phyloP scores from a whole-genome alignment of 805 yeast genomes.

The Cyberlindnera bimundalis region DNA sequence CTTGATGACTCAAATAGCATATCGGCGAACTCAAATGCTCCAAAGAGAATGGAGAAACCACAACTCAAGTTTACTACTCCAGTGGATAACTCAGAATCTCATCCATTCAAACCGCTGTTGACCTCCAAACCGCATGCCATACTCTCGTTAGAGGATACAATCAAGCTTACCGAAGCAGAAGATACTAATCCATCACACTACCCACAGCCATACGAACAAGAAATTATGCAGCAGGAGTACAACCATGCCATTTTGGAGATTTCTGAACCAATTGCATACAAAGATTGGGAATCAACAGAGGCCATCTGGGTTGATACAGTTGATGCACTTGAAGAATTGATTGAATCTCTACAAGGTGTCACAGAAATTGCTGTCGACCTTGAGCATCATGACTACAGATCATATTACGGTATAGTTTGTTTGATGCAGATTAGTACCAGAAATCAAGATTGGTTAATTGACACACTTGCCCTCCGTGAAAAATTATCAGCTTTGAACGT shows the following conservation, averaged over 20 bases:
- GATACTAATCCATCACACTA: conserved; percentile 55
- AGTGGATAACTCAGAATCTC: conserved; percentile 63
- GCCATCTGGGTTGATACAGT: conserved; percentile 72
- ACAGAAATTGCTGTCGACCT: conserved; percentile 86
- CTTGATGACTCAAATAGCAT: conserved; percentile 42
- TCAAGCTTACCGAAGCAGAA: conserved; percentile 34
- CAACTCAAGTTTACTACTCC: conserved; percentile 55
- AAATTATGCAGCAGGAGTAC: conserved; percentile 67
- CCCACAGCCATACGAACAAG: conserved; percentile 76
- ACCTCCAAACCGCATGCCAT: conserved; percentile 69
- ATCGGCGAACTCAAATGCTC: conserved; percentile 15
- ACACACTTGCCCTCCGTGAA: conserved; percentile 75
- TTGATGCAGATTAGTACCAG: conserved; percentile 88
- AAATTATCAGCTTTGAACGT: conserved; percentile 64
- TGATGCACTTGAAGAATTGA: conserved; percentile 50
- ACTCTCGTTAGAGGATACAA: conserved; percentile 50
- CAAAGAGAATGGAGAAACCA: conserved; percentile 54
- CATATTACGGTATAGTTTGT: conserved; percentile 88
- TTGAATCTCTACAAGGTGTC: conserved; percentile 45
- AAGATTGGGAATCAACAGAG: conserved; percentile 61
- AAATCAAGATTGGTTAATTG: conserved; percentile 81
- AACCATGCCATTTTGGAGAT: conserved; percentile 52
- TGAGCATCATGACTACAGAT: conserved; percentile 91
- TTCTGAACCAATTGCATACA: conserved; percentile 45
- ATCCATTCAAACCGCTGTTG: conserved; percentile 77